Conservation (phyloP, 805 yeast genomes). For the Kuraishia borneana region DNA sequence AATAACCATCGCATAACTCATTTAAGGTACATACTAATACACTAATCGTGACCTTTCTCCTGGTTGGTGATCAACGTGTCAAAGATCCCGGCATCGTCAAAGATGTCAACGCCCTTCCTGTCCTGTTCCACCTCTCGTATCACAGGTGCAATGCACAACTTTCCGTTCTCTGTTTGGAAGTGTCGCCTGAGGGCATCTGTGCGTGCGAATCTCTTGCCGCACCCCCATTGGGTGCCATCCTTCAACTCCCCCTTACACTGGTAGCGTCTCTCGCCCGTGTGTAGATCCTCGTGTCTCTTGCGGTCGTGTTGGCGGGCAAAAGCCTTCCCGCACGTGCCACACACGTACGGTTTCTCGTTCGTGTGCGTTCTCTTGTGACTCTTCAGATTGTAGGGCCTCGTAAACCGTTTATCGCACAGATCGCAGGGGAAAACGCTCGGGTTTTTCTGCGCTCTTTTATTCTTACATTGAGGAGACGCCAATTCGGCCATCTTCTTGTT, state of each 20-base stretch:
- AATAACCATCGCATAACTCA: too few relatives aligned
- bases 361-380: constrained; percentile 89
- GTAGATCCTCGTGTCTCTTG: constrained; percentile 67
- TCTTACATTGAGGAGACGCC: constrained; percentile 44
- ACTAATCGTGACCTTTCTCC: too few relatives aligned
- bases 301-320: constrained; percentile 75
- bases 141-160: constrained; percentile 56
- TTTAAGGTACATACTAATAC: too few relatives aligned
- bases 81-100: not conserved
- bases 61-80: too few relatives aligned
- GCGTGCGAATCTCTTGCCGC: constrained; percentile 70
- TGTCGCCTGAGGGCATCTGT: constrained; percentile 74
- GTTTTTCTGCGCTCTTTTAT: constrained; percentile 53
- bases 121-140: constrained; percentile 38
- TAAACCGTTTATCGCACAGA: constrained; percentile 76
- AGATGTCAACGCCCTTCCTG: not conserved
- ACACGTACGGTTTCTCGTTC: constrained; percentile 67
- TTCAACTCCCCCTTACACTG: constrained; percentile 58
- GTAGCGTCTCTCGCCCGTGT: constrained; percentile 64
- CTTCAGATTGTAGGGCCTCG: constrained; percentile 86
- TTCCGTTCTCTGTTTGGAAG: constrained; percentile 71
- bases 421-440: constrained; percentile 65
- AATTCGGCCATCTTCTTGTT: constrained; percentile 53
- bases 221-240: constrained; percentile 61
- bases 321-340: constrained; percentile 68